Evolutionary conservation across 129 eudicot species (phyloP).

Genomic region (Apium graveolens): DNA sequence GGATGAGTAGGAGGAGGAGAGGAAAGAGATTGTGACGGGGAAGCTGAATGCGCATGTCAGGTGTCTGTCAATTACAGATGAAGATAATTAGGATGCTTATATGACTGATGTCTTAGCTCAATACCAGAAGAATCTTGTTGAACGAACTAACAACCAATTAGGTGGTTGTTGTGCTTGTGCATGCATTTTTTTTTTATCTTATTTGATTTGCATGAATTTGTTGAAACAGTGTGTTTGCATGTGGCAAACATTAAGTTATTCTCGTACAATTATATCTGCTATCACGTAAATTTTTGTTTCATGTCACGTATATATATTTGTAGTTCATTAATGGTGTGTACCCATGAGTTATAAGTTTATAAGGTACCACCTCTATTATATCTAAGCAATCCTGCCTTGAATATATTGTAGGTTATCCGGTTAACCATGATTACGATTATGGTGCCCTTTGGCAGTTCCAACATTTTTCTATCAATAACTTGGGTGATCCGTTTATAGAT

Average conservation of each 20-base stretch:
- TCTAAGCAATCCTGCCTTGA: slow-evolving; percentile 18
- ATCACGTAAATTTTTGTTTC: neutral
- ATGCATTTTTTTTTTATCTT: too few species aligned
- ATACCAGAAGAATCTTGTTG: slow-evolving; percentile 63
- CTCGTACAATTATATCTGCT: too few species aligned
- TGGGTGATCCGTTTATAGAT: slow-evolving; percentile 95
- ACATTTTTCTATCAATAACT: slow-evolving; percentile 88
- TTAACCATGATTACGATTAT: slow-evolving; percentile 88
- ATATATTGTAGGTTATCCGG: slow-evolving; percentile 62
- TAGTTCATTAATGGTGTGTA: too few species aligned
- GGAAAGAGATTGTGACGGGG: slow-evolving; percentile 62
- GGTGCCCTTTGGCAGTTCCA: slow-evolving; percentile 88
- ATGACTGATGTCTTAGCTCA: slow-evolving; percentile 90
- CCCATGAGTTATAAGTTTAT: too few species aligned
- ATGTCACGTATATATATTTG: too few species aligned
- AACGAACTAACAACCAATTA: slow-evolving; percentile 84
- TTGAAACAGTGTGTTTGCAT: too few species aligned
- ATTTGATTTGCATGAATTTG: too few species aligned
- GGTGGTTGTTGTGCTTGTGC: slow-evolving; percentile 26
- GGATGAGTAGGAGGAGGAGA: too few species aligned
- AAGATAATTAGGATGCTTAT: slow-evolving; percentile 80
- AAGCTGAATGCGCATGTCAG: slow-evolving; percentile 59
- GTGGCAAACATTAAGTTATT: too few species aligned
- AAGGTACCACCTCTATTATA: too few species aligned
- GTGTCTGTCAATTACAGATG: slow-evolving; percentile 71